A percentile compares a stretch with the other conserved stretches of the same genome.
phyloP scores from a whole-genome alignment of 495 filamentous ascomycete species.

The Penicillium pulvis region DNA sequence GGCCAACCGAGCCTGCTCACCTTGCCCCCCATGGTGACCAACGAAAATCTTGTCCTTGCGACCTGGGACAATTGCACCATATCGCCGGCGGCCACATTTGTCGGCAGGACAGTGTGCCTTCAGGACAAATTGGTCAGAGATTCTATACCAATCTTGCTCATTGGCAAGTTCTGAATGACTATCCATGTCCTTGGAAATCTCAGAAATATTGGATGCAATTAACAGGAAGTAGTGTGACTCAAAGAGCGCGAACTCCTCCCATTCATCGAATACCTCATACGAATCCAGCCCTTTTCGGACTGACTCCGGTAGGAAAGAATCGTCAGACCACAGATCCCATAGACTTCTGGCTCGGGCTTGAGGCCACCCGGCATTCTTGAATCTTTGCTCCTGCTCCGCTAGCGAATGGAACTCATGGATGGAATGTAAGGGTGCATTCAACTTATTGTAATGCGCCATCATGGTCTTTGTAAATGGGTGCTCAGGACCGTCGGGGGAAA shows the following conservation, averaged over 20 bases:
- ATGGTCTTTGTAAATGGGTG: constrained; percentile 90
- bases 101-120: constrained; percentile 18
- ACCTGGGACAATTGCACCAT: constrained; percentile 47
- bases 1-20: constrained; percentile 58
- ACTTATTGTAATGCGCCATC: constrained; percentile 80
- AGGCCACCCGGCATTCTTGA: constrained; percentile 65
- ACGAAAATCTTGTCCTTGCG: constrained; percentile 37
- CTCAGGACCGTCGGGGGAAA: constrained; percentile 70
- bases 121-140: constrained; percentile 25
- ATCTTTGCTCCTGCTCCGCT: constrained; percentile 64
- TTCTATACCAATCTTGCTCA: background rate
- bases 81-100: constrained; percentile 35
- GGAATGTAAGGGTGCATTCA: constrained; percentile 73
- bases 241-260: constrained; percentile 92
- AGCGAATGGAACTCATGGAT: constrained; percentile 70
- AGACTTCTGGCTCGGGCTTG: constrained; percentile 61
- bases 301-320: constrained; percentile 56
- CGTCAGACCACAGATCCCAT: constrained; percentile 77
- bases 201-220: constrained; percentile 49
- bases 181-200: background rate
- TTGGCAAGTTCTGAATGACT: background rate
- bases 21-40: constrained; percentile 63
- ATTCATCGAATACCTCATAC: constrained; percentile 89
- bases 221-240: constrained; percentile 84
- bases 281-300: constrained; percentile 61